A percentile compares a stretch with the other conserved stretches of the same genome.
phyloP scores from a whole-genome alignment of 2,329 filamentous ascomycete species.

The Beauveria sp. region DNA sequence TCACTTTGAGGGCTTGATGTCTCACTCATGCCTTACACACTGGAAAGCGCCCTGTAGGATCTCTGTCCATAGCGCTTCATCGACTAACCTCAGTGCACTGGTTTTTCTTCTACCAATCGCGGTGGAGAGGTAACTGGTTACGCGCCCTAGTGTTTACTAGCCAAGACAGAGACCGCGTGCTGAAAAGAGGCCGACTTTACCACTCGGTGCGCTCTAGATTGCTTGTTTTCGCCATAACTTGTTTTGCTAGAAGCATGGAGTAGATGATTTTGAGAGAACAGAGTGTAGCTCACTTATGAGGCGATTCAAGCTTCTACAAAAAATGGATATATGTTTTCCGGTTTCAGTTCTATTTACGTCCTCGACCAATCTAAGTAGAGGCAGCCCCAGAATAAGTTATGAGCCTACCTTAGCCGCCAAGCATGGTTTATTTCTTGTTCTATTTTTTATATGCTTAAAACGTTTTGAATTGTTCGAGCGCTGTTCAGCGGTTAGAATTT shows the following conservation, averaged over 20 bases:
- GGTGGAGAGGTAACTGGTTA: no score
- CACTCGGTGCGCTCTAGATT: neutral
- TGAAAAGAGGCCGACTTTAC: no score
- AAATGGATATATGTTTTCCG: neutral
- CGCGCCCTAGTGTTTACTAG: no score
- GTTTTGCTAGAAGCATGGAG: neutral
- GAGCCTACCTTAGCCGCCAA: neutral
- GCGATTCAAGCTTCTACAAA: neutral
- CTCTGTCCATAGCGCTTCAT: no score
- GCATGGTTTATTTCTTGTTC: neutral
- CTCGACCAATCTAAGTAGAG: neutral
- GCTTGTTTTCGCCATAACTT: neutral
- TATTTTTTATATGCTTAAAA: neutral
- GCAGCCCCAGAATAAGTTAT: neutral
- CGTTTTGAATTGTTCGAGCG: neutral
- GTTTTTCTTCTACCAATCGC: no score
- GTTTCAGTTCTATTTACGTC: neutral
- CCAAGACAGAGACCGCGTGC: no score
- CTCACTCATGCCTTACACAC: no score
- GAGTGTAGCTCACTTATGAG: no score
- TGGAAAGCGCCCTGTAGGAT: no score
- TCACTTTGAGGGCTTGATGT: no score
- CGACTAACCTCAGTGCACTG: no score
- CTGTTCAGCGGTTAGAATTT: neutral
- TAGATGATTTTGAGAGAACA: neutral